Evolutionary conservation across 176 grass and related monocot species (phyloP).

Genomic region (Bonia amplexicaulis): DNA sequence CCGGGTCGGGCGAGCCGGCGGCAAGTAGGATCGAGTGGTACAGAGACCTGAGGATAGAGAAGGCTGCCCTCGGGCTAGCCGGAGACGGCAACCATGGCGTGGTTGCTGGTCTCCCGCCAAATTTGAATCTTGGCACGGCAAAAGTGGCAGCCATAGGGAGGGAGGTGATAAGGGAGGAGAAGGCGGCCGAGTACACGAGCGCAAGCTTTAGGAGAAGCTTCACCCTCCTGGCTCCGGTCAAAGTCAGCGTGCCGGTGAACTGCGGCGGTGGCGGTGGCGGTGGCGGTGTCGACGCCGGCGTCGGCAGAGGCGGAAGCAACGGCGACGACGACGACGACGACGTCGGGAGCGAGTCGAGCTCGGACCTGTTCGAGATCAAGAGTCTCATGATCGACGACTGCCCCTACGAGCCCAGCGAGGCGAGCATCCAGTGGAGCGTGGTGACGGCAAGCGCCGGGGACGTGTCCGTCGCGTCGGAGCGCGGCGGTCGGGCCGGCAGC

Average conservation of each 20-base stretch:
- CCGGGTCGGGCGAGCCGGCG: background rate
- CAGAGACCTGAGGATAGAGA: constrained; percentile 46
- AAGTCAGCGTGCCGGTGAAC: background rate
- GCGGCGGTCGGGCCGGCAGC: background rate
- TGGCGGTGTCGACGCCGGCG: background rate
- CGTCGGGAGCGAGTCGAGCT: constrained; percentile 80
- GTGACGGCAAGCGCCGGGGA: constrained; percentile 55
- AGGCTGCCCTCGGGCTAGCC: constrained; percentile 22
- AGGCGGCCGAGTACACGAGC: background rate
- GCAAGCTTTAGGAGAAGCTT: constrained; percentile 17
- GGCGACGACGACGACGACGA: background rate
- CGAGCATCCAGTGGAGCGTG: constrained; percentile 86
- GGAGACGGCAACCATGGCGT: background rate
- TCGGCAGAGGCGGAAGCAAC: background rate
- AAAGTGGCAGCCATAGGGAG: constrained; percentile 35
- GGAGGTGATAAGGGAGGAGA: background rate
- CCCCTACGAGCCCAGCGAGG: constrained; percentile 78
- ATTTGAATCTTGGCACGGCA: constrained; percentile 26
- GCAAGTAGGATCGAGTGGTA: constrained; percentile 29
- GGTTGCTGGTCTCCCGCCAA: constrained; percentile 11
- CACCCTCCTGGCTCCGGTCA: constrained; percentile 28
- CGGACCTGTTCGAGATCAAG: constrained; percentile 97
- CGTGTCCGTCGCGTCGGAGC: constrained; percentile 41
- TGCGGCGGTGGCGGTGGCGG: background rate
- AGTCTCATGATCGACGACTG: constrained; percentile 58